Evolutionary conservation across 2,329 filamentous ascomycete genomes (phyloP).

Genomic region (Pleomassaria siparia): DNA sequence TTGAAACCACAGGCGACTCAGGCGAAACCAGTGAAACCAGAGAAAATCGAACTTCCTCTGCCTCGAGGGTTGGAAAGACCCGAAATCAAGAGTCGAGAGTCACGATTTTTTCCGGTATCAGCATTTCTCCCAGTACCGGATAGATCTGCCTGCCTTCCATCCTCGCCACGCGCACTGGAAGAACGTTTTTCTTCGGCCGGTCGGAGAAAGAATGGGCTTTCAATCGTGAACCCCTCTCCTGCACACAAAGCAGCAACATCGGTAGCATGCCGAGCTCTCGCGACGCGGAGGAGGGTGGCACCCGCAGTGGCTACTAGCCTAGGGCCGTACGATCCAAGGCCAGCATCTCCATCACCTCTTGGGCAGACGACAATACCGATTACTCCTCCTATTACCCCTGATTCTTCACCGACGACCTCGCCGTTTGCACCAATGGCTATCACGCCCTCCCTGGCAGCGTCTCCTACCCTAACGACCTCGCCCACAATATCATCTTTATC

Average conservation of each 20-base stretch:
- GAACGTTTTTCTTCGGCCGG: background rate
- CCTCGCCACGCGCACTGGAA: background rate
- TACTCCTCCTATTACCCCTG: background rate
- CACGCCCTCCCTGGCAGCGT: conserved; percentile 8
- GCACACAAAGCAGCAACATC: conserved; percentile 13
- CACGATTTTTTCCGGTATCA: conserved; percentile 20
- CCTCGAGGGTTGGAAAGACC: background rate
- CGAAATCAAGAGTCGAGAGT: conserved; percentile 10
- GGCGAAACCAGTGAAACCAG: background rate
- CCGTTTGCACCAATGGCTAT: conserved; percentile 10
- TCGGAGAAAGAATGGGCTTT: background rate
- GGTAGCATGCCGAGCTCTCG: conserved; percentile 9
- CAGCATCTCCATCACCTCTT: conserved; percentile 6
- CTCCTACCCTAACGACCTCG: conserved; percentile 13
- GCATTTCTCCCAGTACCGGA: conserved; percentile 16
- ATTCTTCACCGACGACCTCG: background rate
- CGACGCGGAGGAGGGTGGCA: background rate
- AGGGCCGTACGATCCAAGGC: background rate
- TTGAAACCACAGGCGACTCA: background rate
- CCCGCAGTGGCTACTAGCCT: conserved; percentile 2
- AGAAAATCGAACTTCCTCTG: conserved; percentile 3
- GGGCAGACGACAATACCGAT: background rate
- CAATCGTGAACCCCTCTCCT: conserved; percentile 4
- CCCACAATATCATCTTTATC: conserved; percentile 19
- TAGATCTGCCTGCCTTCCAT: conserved; percentile 1